Conservation (phyloP, 306 rosid species). For the cucumber (Cucumis sativus) region DNA sequence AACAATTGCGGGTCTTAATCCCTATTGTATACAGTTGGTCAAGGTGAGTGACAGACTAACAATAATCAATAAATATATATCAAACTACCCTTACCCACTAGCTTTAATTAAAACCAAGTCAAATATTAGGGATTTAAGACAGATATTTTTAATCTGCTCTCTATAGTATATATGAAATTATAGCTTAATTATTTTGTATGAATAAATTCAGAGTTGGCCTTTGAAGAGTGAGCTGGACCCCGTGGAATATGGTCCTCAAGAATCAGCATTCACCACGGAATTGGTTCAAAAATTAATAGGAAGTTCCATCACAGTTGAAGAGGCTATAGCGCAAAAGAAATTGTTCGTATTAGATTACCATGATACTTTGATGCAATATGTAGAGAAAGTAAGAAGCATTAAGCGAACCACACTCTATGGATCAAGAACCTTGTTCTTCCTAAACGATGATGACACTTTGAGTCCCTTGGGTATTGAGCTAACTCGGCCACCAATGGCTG, state of each 20-base stretch:
- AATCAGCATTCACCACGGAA: slow-evolving; percentile 54
- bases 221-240: slow-evolving; percentile 65
- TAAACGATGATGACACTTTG: slow-evolving; percentile 28
- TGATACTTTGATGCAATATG: slow-evolving; percentile 52
- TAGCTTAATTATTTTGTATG: not conserved
- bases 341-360: slow-evolving; percentile 65
- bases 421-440: slow-evolving; percentile 61
- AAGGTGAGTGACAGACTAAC: slow-evolving; percentile 21
- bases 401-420: slow-evolving; percentile 63
- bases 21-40: slow-evolving; percentile 46
- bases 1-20: slow-evolving; percentile 81
- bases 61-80: not conserved
- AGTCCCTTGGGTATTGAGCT: slow-evolving; percentile 62
- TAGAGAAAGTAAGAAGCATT: slow-evolving; percentile 34
- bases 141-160: not conserved
- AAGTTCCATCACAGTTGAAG: slow-evolving; percentile 18
- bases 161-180: not conserved
- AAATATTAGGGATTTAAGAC: no score
- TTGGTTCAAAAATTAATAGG: slow-evolving; percentile 35
- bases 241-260: slow-evolving; percentile 44
- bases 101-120: no score
- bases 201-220: slow-evolving; percentile 31
- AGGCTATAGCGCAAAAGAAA: slow-evolving; percentile 48
- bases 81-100: no score
- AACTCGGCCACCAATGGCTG: slow-evolving; percentile 48